Base-by-base conservation (phyloP, 2,329 filamentous ascomycete genomes). In the Stagonosporopsis vannaccii region DNA sequence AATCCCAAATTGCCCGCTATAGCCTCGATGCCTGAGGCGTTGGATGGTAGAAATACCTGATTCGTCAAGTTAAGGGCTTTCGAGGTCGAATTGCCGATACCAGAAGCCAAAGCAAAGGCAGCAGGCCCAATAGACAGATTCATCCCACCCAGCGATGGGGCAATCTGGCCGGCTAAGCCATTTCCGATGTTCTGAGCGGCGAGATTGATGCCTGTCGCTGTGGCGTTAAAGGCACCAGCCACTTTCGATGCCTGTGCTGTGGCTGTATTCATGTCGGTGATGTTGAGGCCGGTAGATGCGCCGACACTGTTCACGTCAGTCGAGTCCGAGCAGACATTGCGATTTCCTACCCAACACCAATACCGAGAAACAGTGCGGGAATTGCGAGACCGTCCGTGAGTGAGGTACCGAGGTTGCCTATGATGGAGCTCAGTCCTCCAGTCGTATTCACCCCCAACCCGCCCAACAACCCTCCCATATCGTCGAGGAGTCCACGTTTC, bases 1-100 rank as follows among this genome's bases (percentile, higher is more conserved):
- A 73, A 60, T 1, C 70, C 69, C 26, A 73, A 33, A 22, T 72
- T 73, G 1, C 60, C 61, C n/a, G 69, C 68, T 12, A 72, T 54
- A 3, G 44, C 58, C 43, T 61, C 60, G n/a, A 72, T 54, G 26
- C 59, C 60, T 3, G 59, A 56, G 15, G 40, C 56, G 13, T 62
- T 62, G 0, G 59, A 56, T 3, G 70, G 70, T 13, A 33, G 20
- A n/a, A 63, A 64, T 15, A 60, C 47, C 36, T 61, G 17, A 13
- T 58, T 47, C 12, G 69, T 71, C 22, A 72, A 37, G 5, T 67
- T 68, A 3, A 72, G 52, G 4, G 68, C 69, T 26, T 53, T 61
- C 17, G 68, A 62, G 23, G 58, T 70, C 17, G 63, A 68, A 23
- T 71, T 67, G 0, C 70, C 69, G 23, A 72, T 66, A 3, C 70